These are phyloP conservation scores for Termitomyces sp. DNA, from an alignment of 768 basidiomycete species.

Conservation along the genomic window DNA sequence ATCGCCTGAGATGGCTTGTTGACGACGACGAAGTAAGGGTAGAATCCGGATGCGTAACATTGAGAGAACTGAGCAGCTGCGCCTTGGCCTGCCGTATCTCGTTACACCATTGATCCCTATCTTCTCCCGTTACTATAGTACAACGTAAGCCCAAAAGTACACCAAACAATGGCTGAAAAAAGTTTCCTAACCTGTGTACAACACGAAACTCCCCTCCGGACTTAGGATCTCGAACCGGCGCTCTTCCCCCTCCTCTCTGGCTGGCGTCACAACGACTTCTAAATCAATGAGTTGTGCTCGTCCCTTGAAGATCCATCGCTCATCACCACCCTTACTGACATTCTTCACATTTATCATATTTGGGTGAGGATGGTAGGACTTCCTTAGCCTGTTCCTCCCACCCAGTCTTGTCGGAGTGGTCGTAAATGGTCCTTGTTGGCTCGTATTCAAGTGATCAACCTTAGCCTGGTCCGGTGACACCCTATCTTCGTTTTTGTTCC, in stretches of 20 bases:
- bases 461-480: slow-evolving; percentile 23
- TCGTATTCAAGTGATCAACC: neutral
- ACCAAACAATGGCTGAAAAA: neutral
- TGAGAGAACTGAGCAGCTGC: slow-evolving; percentile 64
- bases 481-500: slow-evolving; percentile 63
- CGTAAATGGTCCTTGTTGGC: slow-evolving; percentile 13
- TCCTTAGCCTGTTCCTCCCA: slow-evolving; percentile 12
- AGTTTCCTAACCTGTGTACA: slow-evolving; percentile 55
- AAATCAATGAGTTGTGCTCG: slow-evolving; percentile 65
- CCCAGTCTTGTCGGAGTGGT: slow-evolving; percentile 13
- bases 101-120: slow-evolving; percentile 61
- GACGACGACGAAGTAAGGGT: slow-evolving; percentile 77
- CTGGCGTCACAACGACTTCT: slow-evolving; percentile 59
- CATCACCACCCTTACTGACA: slow-evolving; percentile 46
- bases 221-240: slow-evolving; percentile 68
- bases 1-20: slow-evolving; percentile 68
- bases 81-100: slow-evolving; percentile 68
- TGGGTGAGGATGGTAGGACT: slow-evolving; percentile 24
- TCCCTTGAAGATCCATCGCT: slow-evolving; percentile 73
- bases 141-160: neutral
- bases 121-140: slow-evolving; percentile 42
- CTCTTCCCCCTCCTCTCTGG: slow-evolving; percentile 45
- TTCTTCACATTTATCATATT: slow-evolving; percentile 27
- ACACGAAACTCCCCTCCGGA: slow-evolving; percentile 71
- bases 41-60: slow-evolving; percentile 70